phyloP scores from a whole-genome alignment of 352 stramenopile genomes.

The Phytopythium litorale region DNA sequence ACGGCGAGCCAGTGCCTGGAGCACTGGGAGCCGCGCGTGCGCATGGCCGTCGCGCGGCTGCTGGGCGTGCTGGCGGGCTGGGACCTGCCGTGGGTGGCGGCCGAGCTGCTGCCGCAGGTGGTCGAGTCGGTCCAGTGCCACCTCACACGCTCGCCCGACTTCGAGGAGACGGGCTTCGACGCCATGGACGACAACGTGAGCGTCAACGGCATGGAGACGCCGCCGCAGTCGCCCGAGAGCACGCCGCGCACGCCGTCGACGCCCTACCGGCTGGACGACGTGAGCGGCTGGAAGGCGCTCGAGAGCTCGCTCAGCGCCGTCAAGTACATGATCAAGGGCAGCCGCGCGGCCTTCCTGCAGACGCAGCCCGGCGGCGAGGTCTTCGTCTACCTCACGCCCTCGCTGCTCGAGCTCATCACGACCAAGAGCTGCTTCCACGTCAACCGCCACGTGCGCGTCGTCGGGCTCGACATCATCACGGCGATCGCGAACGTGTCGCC shows the following conservation, averaged over 20 bases:
- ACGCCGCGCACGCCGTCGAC: conserved; percentile 72
- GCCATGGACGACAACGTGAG: conserved; percentile 81
- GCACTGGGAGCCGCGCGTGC: conserved; percentile 83
- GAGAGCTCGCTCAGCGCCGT: conserved; percentile 90
- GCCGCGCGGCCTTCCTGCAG: conserved; percentile 61
- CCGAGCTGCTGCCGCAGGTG: conserved; percentile 66
- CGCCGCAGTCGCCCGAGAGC: conserved; percentile 47
- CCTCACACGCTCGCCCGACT: conserved; percentile 71
- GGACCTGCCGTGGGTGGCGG: conserved; percentile 50
- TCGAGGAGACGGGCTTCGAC: conserved; percentile 74
- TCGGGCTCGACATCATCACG: conserved; percentile 83
- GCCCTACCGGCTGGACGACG: conserved; percentile 91
- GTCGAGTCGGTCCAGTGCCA: conserved; percentile 73
- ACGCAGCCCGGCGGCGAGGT: conserved; percentile 11
- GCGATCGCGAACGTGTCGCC: conserved; percentile 49
- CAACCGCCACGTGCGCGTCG: conserved; percentile 93
- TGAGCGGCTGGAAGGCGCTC: conserved; percentile 95
- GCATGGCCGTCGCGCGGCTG: conserved; percentile 67
- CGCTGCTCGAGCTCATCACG: conserved; percentile 65
- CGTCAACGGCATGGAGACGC: conserved; percentile 72
- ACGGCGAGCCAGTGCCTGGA: conserved; percentile 61
- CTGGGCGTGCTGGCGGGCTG: conserved; percentile 65
- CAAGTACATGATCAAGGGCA: conserved; percentile 83
- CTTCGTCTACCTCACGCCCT: conserved; percentile 62
- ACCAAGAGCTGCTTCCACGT: conserved; percentile 89